Conservation (phyloP, 371 early-diverging fungal genomes). For the Mortierella sp. region DNA sequence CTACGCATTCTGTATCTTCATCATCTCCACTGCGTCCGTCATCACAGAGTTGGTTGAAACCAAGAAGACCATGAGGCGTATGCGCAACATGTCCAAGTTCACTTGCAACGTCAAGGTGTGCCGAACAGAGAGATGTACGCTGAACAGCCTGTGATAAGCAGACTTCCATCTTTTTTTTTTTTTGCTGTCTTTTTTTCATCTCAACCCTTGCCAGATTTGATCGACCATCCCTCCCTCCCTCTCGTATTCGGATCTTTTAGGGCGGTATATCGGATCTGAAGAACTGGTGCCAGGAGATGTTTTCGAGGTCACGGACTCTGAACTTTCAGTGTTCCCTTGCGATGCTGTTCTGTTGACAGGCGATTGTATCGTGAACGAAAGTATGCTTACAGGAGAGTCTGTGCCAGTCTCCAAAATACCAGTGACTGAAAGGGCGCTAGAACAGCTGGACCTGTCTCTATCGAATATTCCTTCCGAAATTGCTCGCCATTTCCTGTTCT, state of each 20-base stretch:
- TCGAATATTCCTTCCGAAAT: conserved; percentile 77
- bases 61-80: conserved; percentile 79
- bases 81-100: conserved; percentile 89
- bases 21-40: conserved; percentile 83
- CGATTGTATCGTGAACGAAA: conserved; percentile 98
- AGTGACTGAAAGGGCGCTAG: conserved; percentile 73
- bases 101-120: conserved; percentile 82
- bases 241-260: conserved; percentile 18
- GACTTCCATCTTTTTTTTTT: background rate
- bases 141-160: background rate
- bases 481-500: conserved; percentile 86
- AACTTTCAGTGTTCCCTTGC: conserved; percentile 84
- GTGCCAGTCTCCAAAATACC: conserved; percentile 85
- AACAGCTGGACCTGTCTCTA: conserved; percentile 76
- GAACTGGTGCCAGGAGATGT: conserved; percentile 97
- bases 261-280: conserved; percentile 64
- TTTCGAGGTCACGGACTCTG: conserved; percentile 78
- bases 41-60: conserved; percentile 87
- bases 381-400: conserved; percentile 98
- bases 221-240: background rate
- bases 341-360: conserved; percentile 97
- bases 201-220: background rate
- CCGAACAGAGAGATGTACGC: conserved; percentile 74
- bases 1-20: conserved; percentile 92
- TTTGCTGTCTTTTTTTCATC: too few species aligned